A percentile compares a stretch with the other conserved stretches of the same genome.
These are phyloP conservation scores for Pholiota conissans DNA, from an alignment of 768 basidiomycete species.

Conservation along the genomic window DNA sequence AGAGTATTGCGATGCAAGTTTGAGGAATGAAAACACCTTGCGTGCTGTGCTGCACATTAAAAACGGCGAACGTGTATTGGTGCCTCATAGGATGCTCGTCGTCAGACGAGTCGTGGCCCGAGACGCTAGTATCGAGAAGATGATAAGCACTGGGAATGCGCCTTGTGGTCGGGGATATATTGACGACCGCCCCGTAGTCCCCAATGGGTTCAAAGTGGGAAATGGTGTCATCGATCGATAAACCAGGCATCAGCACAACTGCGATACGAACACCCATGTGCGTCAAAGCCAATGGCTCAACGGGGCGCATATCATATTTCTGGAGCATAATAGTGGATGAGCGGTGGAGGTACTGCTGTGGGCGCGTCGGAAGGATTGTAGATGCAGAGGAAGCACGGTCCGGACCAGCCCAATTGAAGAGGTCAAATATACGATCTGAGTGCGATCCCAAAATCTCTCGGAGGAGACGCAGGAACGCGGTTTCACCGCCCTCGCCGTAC, in stretches of 20 bases:
- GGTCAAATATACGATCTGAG: too few relatives aligned
- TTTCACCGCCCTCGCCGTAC: not conserved
- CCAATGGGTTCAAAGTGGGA: not conserved
- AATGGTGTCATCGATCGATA: not conserved
- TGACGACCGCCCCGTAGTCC: not conserved
- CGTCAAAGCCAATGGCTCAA: not conserved
- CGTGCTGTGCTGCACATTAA: not conserved
- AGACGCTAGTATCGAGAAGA: not conserved
- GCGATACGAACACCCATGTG: not conserved
- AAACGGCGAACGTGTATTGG: not conserved
- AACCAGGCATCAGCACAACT: not conserved
- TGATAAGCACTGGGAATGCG: not conserved
- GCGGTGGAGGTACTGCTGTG: too few relatives aligned
- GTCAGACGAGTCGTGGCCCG: not conserved
- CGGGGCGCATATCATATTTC: too few relatives aligned
- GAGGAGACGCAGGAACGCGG: not conserved
- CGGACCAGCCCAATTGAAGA: too few relatives aligned
- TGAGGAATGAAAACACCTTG: not conserved
- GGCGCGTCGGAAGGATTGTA: too few relatives aligned
- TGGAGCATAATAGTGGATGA: too few relatives aligned
- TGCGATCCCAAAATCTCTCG: not conserved
- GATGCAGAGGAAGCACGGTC: too few relatives aligned
- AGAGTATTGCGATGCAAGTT: not conserved
- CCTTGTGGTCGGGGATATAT: not conserved
- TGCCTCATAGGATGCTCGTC: not conserved